These are phyloP conservation scores for Stylosanthes scabra DNA, from an alignment of 331 rosid genomes.

Conservation along the genomic window DNA sequence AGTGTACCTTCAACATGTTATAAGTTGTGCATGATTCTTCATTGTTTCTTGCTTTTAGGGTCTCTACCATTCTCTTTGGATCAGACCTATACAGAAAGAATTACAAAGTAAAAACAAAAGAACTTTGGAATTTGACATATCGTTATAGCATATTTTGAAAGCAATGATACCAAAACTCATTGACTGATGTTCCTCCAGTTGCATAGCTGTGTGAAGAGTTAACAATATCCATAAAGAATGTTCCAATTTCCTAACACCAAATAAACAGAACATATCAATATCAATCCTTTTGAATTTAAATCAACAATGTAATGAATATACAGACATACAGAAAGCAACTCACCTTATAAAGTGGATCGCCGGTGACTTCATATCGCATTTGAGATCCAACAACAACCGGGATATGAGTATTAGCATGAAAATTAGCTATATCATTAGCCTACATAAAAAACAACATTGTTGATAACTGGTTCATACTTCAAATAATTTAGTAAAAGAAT, in stretches of 20 bases:
- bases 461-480: too few relatives aligned
- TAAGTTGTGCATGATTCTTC: slow-evolving; percentile 87
- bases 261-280: slow-evolving; percentile 1
- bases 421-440: slow-evolving; percentile 71
- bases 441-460: slow-evolving; percentile 35
- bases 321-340: not conserved
- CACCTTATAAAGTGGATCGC: slow-evolving; percentile 85
- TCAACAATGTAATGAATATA: not conserved
- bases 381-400: slow-evolving; percentile 82
- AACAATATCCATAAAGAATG: slow-evolving; percentile 67
- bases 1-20: slow-evolving; percentile 76
- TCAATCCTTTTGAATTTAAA: not conserved
- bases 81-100: slow-evolving; percentile 52
- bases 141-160: slow-evolving; percentile 16
- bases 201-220: slow-evolving; percentile 82
- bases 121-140: not conserved
- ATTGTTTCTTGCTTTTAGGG: slow-evolving; percentile 54
- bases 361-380: slow-evolving; percentile 76
- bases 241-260: slow-evolving; percentile 59
- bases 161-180: slow-evolving; percentile 68
- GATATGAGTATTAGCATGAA: slow-evolving; percentile 79
- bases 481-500: too few relatives aligned
- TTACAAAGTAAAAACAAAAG: not conserved
- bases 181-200: slow-evolving; percentile 82
- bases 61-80: slow-evolving; percentile 65